phyloP scores from a whole-genome alignment of 2,329 filamentous ascomycete genomes.

The Aspergillus glaucus region DNA sequence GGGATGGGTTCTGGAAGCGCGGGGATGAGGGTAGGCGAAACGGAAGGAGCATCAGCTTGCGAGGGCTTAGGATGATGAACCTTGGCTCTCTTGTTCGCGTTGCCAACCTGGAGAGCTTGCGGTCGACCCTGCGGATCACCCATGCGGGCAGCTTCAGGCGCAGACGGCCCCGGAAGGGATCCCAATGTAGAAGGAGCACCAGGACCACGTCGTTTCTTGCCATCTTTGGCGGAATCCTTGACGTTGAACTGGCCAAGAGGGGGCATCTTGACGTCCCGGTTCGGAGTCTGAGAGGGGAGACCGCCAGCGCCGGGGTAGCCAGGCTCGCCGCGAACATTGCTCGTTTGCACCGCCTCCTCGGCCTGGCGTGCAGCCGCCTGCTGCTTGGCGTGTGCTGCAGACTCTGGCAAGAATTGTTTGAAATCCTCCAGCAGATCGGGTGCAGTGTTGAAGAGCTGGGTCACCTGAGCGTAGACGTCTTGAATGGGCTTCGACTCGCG shows the following conservation, averaged over 20 bases:
- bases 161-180: constrained; percentile 26
- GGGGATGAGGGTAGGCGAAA: constrained; percentile 84
- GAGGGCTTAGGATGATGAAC: constrained; percentile 61
- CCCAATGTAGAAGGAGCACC: constrained; percentile 35
- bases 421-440: constrained; percentile 96
- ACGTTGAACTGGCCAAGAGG: constrained; percentile 91
- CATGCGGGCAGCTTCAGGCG: constrained; percentile 26
- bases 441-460: constrained; percentile 83
- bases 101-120: constrained; percentile 33
- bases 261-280: constrained; percentile 64
- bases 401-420: constrained; percentile 96
- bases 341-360: constrained; percentile 65
- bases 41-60: constrained; percentile 51
- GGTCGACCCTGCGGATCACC: constrained; percentile 30
- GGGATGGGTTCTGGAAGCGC: constrained; percentile 80
- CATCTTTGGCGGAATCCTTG: constrained; percentile 77
- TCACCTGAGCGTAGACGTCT: constrained; percentile 96
- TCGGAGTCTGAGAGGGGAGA: constrained; percentile 47
- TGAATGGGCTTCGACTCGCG: constrained; percentile 97
- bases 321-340: constrained; percentile 52
- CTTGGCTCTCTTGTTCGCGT: constrained; percentile 61
- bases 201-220: constrained; percentile 73
- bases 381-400: constrained; percentile 63
- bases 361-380: constrained; percentile 54
- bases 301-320: constrained; percentile 36